These are phyloP conservation scores for Chlamydomonas reinhardtii DNA, from an alignment of 163 green algal species.

Conservation along the genomic window DNA sequence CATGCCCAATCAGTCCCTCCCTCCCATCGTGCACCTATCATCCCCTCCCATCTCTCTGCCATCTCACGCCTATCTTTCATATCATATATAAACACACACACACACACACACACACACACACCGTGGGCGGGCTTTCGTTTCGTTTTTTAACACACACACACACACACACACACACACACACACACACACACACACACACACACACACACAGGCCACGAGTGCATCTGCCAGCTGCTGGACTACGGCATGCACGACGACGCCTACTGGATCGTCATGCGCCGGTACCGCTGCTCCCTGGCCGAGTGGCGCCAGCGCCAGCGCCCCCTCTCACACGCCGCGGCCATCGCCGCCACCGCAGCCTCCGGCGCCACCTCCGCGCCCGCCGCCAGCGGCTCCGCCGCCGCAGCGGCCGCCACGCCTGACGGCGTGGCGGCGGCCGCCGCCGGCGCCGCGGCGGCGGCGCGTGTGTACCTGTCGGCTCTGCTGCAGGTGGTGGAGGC, in stretches of 20 bases:
- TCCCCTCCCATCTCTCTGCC: too few species aligned
- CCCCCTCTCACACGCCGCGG: neutral
- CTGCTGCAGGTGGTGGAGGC: conserved; percentile 59
- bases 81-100: too few species aligned
- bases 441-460: conserved; percentile 8
- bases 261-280: conserved; percentile 67
- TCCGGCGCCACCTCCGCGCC: neutral
- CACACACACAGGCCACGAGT: conserved; percentile 1
- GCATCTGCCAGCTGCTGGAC: conserved; percentile 65
- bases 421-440: neutral
- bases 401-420: neutral
- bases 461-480: conserved; percentile 41
- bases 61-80: too few species aligned
- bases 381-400: neutral
- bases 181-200: neutral
- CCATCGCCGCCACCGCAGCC: neutral
- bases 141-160: too few species aligned
- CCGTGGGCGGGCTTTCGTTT: too few species aligned
- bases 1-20: too few species aligned
- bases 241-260: conserved; percentile 59
- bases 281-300: conserved; percentile 66
- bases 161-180: too few species aligned
- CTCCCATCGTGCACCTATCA: too few species aligned
- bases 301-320: conserved; percentile 59
- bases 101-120: too few species aligned